Percentiles rank a stretch among this genome's conserved stretches.
Conservation (phyloP, 805 yeast genomes). For the Cyberlindnera mississippiensis region DNA sequence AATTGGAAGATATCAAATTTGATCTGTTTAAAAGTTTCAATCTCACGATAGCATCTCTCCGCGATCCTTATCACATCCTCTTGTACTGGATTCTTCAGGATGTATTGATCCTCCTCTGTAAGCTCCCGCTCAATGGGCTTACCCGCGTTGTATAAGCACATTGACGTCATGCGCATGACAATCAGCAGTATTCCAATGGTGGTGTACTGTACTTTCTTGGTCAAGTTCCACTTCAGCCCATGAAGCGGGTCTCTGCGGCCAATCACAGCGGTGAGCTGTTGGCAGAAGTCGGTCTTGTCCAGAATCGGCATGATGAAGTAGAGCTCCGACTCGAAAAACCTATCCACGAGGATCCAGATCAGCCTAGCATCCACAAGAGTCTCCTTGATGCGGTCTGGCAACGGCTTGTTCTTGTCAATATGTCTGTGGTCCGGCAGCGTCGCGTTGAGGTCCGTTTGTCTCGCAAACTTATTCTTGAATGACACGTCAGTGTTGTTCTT, state of each 20-base stretch:
- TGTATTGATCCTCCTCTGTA: conserved; percentile 17
- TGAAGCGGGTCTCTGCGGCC: conserved; percentile 14
- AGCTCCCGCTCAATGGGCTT: conserved; percentile 6
- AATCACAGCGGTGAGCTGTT: conserved; percentile 11
- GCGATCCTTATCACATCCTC: conserved; percentile 12
- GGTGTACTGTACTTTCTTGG: conserved; percentile 20
- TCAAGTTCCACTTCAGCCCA: conserved; percentile 10
- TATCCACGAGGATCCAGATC: conserved; percentile 25
- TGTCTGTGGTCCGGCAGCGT: conserved; percentile 1
- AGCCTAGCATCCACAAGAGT: conserved; percentile 18
- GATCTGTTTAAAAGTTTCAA: conserved; percentile 14
- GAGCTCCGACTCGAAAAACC: conserved; percentile 24
- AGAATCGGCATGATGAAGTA: conserved; percentile 20
- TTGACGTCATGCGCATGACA: conserved; percentile 24
- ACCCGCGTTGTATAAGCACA: conserved; percentile 21
- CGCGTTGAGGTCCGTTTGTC: conserved; percentile 6
- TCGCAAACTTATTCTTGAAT: conserved; percentile 7
- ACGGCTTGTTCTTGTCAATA: conserved; percentile 1
- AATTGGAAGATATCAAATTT: conserved; percentile 22
- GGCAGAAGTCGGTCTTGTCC: conserved; percentile 18
- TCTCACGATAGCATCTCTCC: conserved; percentile 15
- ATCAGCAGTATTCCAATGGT: conserved; percentile 19
- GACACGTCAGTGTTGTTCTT: background rate
- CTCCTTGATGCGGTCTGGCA: conserved; percentile 3
- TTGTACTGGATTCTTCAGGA: conserved; percentile 17